Percentiles rank a stretch among this genome's conserved stretches.
phyloP scores from a whole-genome alignment of 768 basidiomycete species.

The Tricholoma sp. region DNA sequence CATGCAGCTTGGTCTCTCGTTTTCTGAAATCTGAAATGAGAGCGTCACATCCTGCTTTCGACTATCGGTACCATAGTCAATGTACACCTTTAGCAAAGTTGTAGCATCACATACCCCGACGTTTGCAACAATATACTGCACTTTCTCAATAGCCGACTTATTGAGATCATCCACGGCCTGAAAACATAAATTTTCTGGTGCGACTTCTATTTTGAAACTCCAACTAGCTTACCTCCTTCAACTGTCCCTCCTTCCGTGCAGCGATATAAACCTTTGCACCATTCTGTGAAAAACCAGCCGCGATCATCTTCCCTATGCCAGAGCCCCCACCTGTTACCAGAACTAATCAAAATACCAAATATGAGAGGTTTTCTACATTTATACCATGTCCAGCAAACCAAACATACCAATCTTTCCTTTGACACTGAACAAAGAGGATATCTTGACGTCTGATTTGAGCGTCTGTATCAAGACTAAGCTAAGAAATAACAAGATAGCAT shows the following conservation, averaged over 20 bases:
- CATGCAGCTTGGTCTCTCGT: conserved; percentile 69
- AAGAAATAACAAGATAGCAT: not conserved
- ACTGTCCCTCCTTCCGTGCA: conserved; percentile 71
- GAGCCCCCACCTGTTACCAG: conserved; percentile 82
- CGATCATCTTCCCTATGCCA: conserved; percentile 84
- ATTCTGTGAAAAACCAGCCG: conserved; percentile 75
- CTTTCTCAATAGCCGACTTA: conserved; percentile 51
- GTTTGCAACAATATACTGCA: conserved; percentile 72
- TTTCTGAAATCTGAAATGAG: conserved; percentile 65
- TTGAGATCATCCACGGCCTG: conserved; percentile 58
- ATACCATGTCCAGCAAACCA: not conserved
- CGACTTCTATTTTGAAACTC: not conserved
- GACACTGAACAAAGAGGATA: conserved; percentile 57
- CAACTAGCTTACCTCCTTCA: conserved; percentile 56
- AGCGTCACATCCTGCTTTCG: conserved; percentile 73
- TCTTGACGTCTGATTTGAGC: conserved; percentile 39
- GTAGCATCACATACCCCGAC: conserved; percentile 51
- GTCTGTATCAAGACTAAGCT: too few species aligned
- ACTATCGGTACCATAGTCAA: conserved; percentile 31
- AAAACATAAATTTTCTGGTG: not conserved
- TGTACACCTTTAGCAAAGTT: not conserved
- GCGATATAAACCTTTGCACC: conserved; percentile 90
- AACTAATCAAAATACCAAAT: conserved; percentile 35
- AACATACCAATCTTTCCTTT: conserved; percentile 61
- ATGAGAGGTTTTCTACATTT: not conserved